phyloP scores from a whole-genome alignment of 805 yeast genomes.

The Nakazawaea siamensis region DNA sequence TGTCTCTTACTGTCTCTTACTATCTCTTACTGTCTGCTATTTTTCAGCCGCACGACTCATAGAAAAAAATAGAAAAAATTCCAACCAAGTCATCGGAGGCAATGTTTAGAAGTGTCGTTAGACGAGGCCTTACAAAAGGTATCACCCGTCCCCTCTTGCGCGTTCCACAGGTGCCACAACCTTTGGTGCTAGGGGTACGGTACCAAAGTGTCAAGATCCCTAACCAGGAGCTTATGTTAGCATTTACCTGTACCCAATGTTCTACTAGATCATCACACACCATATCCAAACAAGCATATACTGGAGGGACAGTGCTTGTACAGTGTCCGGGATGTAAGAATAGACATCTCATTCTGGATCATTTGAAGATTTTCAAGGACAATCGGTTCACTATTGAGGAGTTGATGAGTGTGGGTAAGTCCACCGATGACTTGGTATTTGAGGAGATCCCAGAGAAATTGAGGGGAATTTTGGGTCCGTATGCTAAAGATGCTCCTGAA shows the following conservation, averaged over 20 bases:
- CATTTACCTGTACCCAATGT: slow-evolving; percentile 90
- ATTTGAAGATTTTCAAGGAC: slow-evolving; percentile 76
- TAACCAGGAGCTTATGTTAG: slow-evolving; percentile 75
- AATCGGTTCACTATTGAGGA: slow-evolving; percentile 71
- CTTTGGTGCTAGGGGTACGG: too few species aligned
- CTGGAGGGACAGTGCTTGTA: slow-evolving; percentile 76
- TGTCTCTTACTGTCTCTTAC: too few species aligned
- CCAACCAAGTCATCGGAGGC: too few species aligned
- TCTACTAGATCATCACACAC: slow-evolving; percentile 76
- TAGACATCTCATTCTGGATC: slow-evolving; percentile 89
- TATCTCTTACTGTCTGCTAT: too few species aligned
- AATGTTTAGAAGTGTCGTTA: too few species aligned
- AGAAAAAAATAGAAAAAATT: too few species aligned
- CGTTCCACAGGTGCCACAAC: too few species aligned
- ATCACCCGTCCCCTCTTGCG: too few species aligned
- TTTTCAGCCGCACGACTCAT: too few species aligned
- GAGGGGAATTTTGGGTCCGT: slow-evolving; percentile 45
- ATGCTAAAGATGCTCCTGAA: slow-evolving; percentile 63
- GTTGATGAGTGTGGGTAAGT: slow-evolving; percentile 54
- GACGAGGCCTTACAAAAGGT: too few species aligned
- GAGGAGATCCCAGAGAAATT: slow-evolving; percentile 58
- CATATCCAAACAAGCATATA: slow-evolving; percentile 90
- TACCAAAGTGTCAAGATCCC: too few species aligned
- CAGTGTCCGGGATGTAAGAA: slow-evolving; percentile 89
- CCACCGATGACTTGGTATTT: slow-evolving; percentile 60